Evolutionary conservation across 2,329 filamentous ascomycete genomes (phyloP).

Genomic region (Paraphaeosphaeria minitans): DNA sequence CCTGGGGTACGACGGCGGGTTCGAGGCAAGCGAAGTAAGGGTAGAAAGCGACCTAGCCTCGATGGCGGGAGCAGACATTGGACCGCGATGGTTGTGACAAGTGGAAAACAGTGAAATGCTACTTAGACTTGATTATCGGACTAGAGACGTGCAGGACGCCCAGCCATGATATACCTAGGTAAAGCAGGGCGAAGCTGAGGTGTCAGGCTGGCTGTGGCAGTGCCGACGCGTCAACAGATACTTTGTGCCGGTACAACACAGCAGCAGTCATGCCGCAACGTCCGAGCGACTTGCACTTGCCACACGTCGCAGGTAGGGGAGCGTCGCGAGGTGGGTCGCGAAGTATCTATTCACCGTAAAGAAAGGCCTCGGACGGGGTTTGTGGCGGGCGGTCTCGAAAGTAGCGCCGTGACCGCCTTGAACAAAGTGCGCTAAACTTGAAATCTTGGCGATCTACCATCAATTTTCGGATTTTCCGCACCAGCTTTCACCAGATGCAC

Average conservation of each 20-base stretch:
- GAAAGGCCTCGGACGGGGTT: not conserved
- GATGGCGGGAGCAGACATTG: constrained; percentile 52
- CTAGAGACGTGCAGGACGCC: constrained; percentile 2
- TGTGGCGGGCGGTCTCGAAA: constrained; percentile 3
- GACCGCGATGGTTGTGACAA: constrained; percentile 16
- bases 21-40: constrained; percentile 79
- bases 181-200: constrained; percentile 26
- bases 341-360: no score
- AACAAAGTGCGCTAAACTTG: constrained; percentile 6
- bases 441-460: constrained; percentile 17
- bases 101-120: constrained; percentile 12
- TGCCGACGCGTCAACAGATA: constrained; percentile 25
- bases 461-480: constrained; percentile 25
- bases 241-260: constrained; percentile 19
- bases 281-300: constrained; percentile 16
- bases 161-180: constrained; percentile 24
- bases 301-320: constrained; percentile 18
- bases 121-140: constrained; percentile 18
- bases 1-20: constrained; percentile 84
- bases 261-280: constrained; percentile 19
- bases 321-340: constrained; percentile 10
- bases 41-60: constrained; percentile 84
- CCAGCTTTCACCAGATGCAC: constrained; percentile 33
- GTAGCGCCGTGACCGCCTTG: constrained; percentile 13
- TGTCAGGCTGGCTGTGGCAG: constrained; percentile 33